These are phyloP conservation scores for Boletus subparvulus DNA, from an alignment of 768 basidiomycete species.

Conservation along the genomic window DNA sequence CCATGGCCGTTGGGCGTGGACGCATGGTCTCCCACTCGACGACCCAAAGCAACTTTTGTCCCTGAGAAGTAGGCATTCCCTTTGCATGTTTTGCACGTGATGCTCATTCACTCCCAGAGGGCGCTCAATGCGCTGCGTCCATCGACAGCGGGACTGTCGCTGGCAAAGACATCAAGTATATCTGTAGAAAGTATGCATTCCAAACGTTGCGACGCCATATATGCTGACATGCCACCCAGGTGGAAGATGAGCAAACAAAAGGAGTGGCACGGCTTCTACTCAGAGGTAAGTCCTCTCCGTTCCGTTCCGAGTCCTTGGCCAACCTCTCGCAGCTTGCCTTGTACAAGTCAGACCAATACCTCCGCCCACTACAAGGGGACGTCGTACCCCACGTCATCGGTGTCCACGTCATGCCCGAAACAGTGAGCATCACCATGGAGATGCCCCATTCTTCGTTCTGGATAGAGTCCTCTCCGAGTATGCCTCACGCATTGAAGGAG, in stretches of 20 bases:
- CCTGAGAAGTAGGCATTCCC: constrained; percentile 22
- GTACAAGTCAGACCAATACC: constrained; percentile 46
- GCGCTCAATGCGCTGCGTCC: constrained; percentile 37
- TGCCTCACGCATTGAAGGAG: constrained; percentile 56
- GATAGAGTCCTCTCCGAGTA: constrained; percentile 57
- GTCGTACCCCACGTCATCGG: constrained; percentile 55
- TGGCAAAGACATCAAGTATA: constrained; percentile 31
- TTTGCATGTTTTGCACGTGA: background rate
- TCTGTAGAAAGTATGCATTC: constrained; percentile 37
- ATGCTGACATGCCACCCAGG: constrained; percentile 20
- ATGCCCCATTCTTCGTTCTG: constrained; percentile 59
- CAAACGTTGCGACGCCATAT: background rate
- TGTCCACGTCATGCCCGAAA: constrained; percentile 39
- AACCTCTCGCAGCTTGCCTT: constrained; percentile 46
- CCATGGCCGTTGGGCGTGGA: constrained; percentile 35
- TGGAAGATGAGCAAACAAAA: constrained; percentile 34
- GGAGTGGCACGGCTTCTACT: constrained; percentile 41
- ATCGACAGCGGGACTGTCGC: constrained; percentile 36
- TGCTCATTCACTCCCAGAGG: constrained; percentile 27
- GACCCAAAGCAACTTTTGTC: constrained; percentile 28
- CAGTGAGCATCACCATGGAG: constrained; percentile 48
- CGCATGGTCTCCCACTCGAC: constrained; percentile 27
- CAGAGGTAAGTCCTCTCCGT: constrained; percentile 33
- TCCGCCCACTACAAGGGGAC: constrained; percentile 51
- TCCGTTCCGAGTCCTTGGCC: constrained; percentile 9